These are phyloP conservation scores for Ascochyta viciae-villosae DNA, from an alignment of 2,329 filamentous ascomycete species.

Conservation along the genomic window DNA sequence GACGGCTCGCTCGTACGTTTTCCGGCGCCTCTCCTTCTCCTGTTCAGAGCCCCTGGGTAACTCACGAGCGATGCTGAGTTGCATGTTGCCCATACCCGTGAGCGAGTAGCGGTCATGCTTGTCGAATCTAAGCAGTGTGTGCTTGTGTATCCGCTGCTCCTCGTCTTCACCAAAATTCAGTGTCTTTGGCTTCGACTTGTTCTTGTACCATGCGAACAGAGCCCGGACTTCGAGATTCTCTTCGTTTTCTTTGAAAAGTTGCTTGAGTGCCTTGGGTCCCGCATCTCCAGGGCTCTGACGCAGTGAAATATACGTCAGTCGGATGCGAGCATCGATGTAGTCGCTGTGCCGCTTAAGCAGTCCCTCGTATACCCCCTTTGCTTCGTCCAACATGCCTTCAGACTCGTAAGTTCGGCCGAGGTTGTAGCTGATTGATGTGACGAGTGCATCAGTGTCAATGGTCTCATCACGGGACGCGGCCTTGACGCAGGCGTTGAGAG, in stretches of 20 bases:
- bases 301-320: constrained; percentile 88
- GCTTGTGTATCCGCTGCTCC: constrained; percentile 94
- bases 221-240: constrained; percentile 90
- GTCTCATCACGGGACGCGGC: constrained; percentile 77
- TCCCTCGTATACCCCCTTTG: constrained; percentile 86
- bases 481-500: constrained; percentile 84
- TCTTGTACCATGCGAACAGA: constrained; percentile 94
- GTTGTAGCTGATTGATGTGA: constrained; percentile 97
- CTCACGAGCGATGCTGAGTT: constrained; percentile 85
- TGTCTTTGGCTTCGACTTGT: constrained; percentile 83
- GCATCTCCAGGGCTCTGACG: constrained; percentile 82
- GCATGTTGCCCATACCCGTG: constrained; percentile 97
- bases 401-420: constrained; percentile 92
- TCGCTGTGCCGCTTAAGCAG: constrained; percentile 84
- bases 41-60: constrained; percentile 90
- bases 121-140: constrained; percentile 85
- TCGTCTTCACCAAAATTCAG: constrained; percentile 85
- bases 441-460: constrained; percentile 85
- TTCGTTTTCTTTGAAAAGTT: constrained; percentile 83
- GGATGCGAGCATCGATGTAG: constrained; percentile 89
- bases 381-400: constrained; percentile 79
- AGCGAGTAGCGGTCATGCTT: constrained; percentile 98
- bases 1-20: constrained; percentile 87
- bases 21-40: constrained; percentile 89
- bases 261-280: constrained; percentile 83